Evolutionary conservation across 106 monocot genomes (phyloP).

Genomic region (Acanthochlamys bracteata): DNA sequence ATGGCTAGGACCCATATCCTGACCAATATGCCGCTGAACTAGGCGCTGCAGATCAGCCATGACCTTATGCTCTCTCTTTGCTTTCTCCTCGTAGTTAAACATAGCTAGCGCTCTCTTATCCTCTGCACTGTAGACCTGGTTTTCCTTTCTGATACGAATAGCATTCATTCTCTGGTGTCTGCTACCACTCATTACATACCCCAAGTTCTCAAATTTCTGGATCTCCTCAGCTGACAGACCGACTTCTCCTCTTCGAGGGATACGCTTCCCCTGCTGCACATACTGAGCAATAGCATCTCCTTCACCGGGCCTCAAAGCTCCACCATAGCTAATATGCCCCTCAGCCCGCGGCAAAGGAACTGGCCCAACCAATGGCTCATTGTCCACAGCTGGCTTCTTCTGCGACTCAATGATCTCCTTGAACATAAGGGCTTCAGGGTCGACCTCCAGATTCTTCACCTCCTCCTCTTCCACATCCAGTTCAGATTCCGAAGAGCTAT

Average conservation of each 20-base stretch:
- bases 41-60: conserved; percentile 90
- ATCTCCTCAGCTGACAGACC: conserved; percentile 96
- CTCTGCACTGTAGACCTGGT: conserved; percentile 98
- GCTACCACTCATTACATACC: conserved; percentile 99
- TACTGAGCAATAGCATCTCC: conserved; percentile 99
- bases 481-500: conserved; percentile 22
- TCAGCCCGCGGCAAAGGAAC: conserved; percentile 80
- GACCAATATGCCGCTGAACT: conserved; percentile 90
- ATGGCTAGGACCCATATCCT: conserved; percentile 61
- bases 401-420: conserved; percentile 79
- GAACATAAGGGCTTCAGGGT: conserved; percentile 50
- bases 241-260: conserved; percentile 95
- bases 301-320: conserved; percentile 92
- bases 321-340: conserved; percentile 96
- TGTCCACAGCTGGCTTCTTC: conserved; percentile 60
- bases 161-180: conserved; percentile 99
- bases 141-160: conserved; percentile 98
- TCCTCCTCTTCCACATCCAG: conserved; percentile 12
- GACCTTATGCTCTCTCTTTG: conserved; percentile 92
- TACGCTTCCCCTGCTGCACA: conserved; percentile 99
- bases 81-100: conserved; percentile 99
- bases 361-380: conserved; percentile 72
- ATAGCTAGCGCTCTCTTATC: conserved; percentile 93
- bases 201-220: conserved; percentile 82
- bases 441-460: conserved; percentile 33